Percentiles rank a stretch among this genome's conserved stretches.
Evolutionary conservation across 768 basidiomycete genomes (phyloP).

Genomic region (Hirschioporus abietinus): DNA sequence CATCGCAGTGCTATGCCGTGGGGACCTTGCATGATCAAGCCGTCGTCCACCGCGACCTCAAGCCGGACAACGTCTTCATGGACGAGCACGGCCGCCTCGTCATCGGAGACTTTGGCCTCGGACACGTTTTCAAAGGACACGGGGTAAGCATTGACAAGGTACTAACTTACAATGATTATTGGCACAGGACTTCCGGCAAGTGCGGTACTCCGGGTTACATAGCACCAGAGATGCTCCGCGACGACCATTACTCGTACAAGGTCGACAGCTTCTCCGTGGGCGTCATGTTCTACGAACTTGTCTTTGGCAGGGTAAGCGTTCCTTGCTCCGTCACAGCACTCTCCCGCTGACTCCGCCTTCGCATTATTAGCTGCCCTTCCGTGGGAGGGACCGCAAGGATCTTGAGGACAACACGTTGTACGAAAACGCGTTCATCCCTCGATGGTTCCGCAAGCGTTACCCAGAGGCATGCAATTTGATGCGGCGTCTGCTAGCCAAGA

Average conservation of each 20-base stretch:
- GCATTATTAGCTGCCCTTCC: background rate
- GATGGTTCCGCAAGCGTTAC: background rate
- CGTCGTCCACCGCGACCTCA: constrained; percentile 27
- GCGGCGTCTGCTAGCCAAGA: background rate
- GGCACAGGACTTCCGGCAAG: background rate
- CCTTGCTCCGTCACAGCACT: background rate
- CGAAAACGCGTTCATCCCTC: background rate
- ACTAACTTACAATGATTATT: background rate
- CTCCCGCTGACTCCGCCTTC: background rate
- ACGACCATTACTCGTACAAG: background rate
- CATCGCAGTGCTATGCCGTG: background rate
- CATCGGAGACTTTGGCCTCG: constrained; percentile 44
- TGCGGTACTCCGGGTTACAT: background rate
- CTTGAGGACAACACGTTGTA: background rate
- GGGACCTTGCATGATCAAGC: background rate
- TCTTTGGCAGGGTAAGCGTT: background rate
- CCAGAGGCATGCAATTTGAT: background rate
- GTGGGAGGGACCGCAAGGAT: background rate
- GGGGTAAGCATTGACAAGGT: background rate
- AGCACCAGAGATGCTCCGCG: background rate
- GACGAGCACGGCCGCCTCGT: constrained; percentile 41
- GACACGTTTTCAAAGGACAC: constrained; percentile 25
- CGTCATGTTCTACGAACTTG: constrained; percentile 3
- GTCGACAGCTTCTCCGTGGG: constrained; percentile 5
- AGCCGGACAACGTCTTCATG: constrained; percentile 44